Base-by-base conservation (phyloP, 768 basidiomycete species). In the Mrakia gelida region DNA sequence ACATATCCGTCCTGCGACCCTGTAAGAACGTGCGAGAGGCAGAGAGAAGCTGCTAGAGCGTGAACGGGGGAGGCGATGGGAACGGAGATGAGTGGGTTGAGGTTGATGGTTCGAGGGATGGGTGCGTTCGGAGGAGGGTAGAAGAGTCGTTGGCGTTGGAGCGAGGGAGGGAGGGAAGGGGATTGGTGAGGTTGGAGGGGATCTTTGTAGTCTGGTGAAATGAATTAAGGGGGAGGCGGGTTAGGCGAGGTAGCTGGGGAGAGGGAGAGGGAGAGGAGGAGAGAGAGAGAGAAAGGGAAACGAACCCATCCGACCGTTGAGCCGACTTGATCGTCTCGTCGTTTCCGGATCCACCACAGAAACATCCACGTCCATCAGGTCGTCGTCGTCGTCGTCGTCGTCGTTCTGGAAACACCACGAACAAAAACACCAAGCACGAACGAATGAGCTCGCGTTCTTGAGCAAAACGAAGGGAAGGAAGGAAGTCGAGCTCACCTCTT, bases 1-100 rank as follows among this genome's bases (percentile, higher is more conserved):
- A 98, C 91, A 81, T 93, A 95, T 13, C 95, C 95, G 83, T 98
- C 95, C 80, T 96, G 92, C 18, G 92, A 93, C 52, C 95, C 95
- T 21, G 95, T 95, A 45, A 96, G 84, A 30, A 97, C 86, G 83
- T 95, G 93, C 28, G 92, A 90, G 88, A 95, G 90, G 85, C 95
- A 96, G 38, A 89, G 85, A 0, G 94, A 94, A 5, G 92, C 87
- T 15, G 94, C 92, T 18, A 98, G 88, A n/a, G 92, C 88, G 84
- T 97, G 92, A 0, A 92, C 94, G 6, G 94, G 90, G 6, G 89
- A 90, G 6, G 94, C 94, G 80, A 95, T 92, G 1, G 95, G 93
- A 76, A 98, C 89, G 28, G 94, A 94, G 80, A 92, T 93, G 79
- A 96, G 89, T 26, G 95, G 94, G 85, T 96, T 95, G 8, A 97